phyloP scores from a whole-genome alignment of 805 yeast genomes.

The Kuraishia ogatae region DNA sequence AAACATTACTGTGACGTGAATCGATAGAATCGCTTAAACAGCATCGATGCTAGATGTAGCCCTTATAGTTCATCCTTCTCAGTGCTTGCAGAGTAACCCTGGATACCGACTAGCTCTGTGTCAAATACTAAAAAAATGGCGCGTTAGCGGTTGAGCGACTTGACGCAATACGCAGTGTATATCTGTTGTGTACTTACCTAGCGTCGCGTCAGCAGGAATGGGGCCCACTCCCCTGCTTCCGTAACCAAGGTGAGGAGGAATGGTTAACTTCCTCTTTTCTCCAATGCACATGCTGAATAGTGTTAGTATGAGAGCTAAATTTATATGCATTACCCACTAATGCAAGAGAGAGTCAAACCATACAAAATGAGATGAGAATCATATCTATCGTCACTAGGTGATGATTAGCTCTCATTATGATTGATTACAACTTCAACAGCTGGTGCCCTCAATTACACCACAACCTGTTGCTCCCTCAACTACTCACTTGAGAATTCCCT shows the following conservation, averaged over 20 bases:
- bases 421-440: too few relatives aligned
- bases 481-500: constrained; percentile 51
- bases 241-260: constrained; percentile 74
- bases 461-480: too few relatives aligned
- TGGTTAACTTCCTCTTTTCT: constrained; percentile 69
- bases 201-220: constrained; percentile 71
- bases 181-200: constrained; percentile 18
- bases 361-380: too few relatives aligned
- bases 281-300: constrained; percentile 74
- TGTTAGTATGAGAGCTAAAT: constrained; percentile 1
- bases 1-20: too few relatives aligned
- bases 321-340: neutral
- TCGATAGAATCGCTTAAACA: too few relatives aligned
- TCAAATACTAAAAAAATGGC: constrained; percentile 35
- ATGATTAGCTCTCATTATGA: too few relatives aligned
- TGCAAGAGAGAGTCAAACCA: constrained; percentile 8
- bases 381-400: too few relatives aligned
- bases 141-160: constrained; percentile 1
- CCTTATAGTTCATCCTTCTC: constrained; percentile 2
- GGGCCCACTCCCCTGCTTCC: constrained; percentile 69
- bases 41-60: too few relatives aligned
- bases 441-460: too few relatives aligned
- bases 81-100: constrained; percentile 2
- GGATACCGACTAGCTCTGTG: constrained; percentile 55
- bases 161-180: neutral